Conservation (phyloP, 1,284 basidiomycete genomes). For the Xerocomus nothofagi region DNA sequence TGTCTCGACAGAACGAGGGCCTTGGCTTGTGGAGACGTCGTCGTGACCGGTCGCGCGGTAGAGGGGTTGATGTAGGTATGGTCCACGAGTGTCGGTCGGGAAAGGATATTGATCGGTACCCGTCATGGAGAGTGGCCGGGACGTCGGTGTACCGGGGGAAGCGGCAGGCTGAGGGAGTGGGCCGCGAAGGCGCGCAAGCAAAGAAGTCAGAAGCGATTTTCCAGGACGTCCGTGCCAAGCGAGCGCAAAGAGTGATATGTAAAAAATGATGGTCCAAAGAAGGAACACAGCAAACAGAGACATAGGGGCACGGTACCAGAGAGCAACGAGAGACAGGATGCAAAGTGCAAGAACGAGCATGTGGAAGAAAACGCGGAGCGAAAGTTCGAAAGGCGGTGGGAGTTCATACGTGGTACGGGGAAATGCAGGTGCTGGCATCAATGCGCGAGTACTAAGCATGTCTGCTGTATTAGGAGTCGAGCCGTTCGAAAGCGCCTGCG, state of each 20-base stretch:
- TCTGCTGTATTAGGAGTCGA: conserved; percentile 54
- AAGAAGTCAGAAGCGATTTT: conserved; percentile 54
- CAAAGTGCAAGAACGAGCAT: conserved; percentile 57
- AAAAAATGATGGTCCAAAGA: conserved; percentile 58
- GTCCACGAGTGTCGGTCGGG: conserved; percentile 46
- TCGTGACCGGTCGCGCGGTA: conserved; percentile 53
- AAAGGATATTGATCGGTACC: conserved; percentile 48
- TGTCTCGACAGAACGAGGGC: conserved; percentile 47
- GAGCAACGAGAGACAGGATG: conserved; percentile 52
- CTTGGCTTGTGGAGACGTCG: conserved; percentile 39
- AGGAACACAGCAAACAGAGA: conserved; percentile 67
- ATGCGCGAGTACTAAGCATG: conserved; percentile 46
- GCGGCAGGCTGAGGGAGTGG: conserved; percentile 21
- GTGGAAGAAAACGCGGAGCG: conserved; percentile 57
- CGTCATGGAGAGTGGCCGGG: conserved; percentile 40
- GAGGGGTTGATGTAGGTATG: conserved; percentile 63
- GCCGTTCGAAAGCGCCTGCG: conserved; percentile 42
- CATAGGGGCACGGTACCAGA: conserved; percentile 56
- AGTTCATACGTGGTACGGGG: conserved; percentile 34
- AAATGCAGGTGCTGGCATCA: conserved; percentile 36
- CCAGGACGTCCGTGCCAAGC: conserved; percentile 59
- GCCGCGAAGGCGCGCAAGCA: conserved; percentile 48
- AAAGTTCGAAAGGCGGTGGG: conserved; percentile 43
- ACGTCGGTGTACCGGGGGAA: conserved; percentile 34
- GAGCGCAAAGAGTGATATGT: conserved; percentile 49